These are phyloP conservation scores for Phytophthora ohioensis DNA, from an alignment of 352 stramenopile genomes.

Conservation along the genomic window DNA sequence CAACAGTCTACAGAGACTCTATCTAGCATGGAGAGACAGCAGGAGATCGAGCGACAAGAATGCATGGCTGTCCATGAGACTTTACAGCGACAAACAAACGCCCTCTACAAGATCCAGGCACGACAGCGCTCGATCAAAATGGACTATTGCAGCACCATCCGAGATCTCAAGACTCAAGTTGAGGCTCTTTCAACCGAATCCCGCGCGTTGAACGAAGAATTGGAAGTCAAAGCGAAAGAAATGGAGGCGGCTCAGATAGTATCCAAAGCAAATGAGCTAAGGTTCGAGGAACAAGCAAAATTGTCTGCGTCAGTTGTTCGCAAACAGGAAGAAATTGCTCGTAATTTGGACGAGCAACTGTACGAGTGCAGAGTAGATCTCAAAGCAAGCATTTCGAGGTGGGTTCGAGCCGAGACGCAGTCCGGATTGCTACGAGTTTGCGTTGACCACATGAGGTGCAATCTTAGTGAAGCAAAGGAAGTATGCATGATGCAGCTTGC, in stretches of 20 bases:
- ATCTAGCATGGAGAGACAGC: conserved; percentile 16
- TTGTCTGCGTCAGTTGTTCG: neutral
- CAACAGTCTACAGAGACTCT: neutral
- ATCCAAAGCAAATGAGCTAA: neutral
- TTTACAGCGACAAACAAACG: conserved; percentile 21
- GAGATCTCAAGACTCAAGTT: conserved; percentile 21
- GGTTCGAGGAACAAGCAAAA: conserved; percentile 4
- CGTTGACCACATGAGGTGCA: neutral
- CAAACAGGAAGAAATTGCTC: neutral
- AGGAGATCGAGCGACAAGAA: conserved; percentile 21
- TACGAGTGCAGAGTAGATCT: conserved; percentile 28
- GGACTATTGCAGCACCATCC: conserved; percentile 20
- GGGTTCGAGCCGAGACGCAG: conserved; percentile 26
- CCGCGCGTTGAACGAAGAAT: neutral
- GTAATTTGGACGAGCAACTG: conserved; percentile 10
- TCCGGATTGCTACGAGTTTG: conserved; percentile 21
- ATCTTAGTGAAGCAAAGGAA: conserved; percentile 17
- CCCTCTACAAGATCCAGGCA: conserved; percentile 23
- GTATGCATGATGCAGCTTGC: conserved; percentile 25
- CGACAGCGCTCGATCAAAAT: conserved; percentile 26
- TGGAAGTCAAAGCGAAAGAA: conserved; percentile 9
- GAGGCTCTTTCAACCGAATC: conserved; percentile 4
- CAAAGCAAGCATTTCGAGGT: conserved; percentile 8
- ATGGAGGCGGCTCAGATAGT: neutral
- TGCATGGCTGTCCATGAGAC: conserved; percentile 21